Percentiles rank a stretch among this genome's conserved stretches.
Conservation (phyloP, 306 rosid species). For the Luffa acutangula region DNA sequence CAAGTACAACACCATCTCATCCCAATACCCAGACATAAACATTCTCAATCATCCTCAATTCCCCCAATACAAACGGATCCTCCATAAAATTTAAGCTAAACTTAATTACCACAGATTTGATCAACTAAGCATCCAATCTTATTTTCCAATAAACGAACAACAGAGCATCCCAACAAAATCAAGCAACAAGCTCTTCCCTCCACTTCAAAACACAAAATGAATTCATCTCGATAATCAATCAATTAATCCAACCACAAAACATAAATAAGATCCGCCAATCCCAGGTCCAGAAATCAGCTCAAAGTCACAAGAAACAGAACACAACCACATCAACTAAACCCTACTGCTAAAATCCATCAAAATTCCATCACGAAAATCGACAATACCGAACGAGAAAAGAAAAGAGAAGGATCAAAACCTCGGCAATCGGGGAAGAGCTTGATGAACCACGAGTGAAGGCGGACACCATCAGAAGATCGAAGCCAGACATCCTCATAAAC, state of each 20-base stretch:
- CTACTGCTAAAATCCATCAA: neutral
- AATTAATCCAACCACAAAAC: neutral
- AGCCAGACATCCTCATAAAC: conserved; percentile 83
- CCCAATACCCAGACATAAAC: neutral
- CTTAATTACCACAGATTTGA: neutral
- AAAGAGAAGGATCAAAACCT: conserved; percentile 35
- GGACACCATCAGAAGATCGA: conserved; percentile 79
- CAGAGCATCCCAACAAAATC: neutral
- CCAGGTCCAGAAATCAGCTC: neutral
- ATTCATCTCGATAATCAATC: neutral
- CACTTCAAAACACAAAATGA: neutral
- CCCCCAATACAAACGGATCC: neutral
- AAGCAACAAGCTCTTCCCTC: neutral
- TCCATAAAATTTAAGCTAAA: neutral
- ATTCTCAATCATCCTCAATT: neutral
- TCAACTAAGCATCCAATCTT: neutral
- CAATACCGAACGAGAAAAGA: neutral
- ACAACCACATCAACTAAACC: neutral
- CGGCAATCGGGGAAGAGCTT: conserved; percentile 76
- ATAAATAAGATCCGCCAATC: neutral
- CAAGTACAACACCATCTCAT: neutral
- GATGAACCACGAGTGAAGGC: conserved; percentile 97
- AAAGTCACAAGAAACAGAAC: neutral
- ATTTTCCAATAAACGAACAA: neutral
- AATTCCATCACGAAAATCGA: neutral